Conservation (phyloP, 177 flowering plant genomes). For the Vitis hybrid region DNA sequence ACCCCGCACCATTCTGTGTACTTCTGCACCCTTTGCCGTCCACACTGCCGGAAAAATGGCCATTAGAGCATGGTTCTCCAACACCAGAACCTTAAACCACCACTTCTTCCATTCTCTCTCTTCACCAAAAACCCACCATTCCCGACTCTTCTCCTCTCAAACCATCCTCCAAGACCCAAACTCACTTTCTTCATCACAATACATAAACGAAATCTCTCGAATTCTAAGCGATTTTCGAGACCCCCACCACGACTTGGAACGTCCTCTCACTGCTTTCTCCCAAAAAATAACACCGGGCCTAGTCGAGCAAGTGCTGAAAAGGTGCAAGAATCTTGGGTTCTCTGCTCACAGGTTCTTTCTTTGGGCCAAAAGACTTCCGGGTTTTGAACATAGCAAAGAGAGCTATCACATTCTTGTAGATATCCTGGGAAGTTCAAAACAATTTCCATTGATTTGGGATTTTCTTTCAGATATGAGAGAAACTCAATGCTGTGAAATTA, state of each 20-base stretch:
- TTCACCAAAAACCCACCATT: constrained; percentile 1
- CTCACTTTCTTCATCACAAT: constrained; percentile 19
- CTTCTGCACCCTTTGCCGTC: not conserved
- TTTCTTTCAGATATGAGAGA: constrained; percentile 62
- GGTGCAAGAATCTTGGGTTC: constrained; percentile 74
- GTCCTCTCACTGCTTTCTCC: constrained; percentile 53
- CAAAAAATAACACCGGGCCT: constrained; percentile 40
- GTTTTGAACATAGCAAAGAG: constrained; percentile 49
- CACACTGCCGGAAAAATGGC: not conserved
- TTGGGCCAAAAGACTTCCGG: constrained; percentile 64
- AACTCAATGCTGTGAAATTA: constrained; percentile 29
- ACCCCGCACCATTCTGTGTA: no score
- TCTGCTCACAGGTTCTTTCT: constrained; percentile 85
- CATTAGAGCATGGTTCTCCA: constrained; percentile 1
- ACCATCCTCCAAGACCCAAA: not conserved
- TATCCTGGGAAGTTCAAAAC: constrained; percentile 64
- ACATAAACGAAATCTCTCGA: constrained; percentile 68
- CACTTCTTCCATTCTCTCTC: constrained; percentile 5
- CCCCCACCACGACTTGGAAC: constrained; percentile 79
- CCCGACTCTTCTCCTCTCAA: constrained; percentile 17
- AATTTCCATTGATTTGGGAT: constrained; percentile 88
- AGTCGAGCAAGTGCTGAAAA: constrained; percentile 78
- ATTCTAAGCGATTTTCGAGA: constrained; percentile 74
- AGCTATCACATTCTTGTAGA: constrained; percentile 64
- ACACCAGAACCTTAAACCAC: not conserved